Conservation (phyloP, 805 yeast species). For the Ogataea sp. region DNA sequence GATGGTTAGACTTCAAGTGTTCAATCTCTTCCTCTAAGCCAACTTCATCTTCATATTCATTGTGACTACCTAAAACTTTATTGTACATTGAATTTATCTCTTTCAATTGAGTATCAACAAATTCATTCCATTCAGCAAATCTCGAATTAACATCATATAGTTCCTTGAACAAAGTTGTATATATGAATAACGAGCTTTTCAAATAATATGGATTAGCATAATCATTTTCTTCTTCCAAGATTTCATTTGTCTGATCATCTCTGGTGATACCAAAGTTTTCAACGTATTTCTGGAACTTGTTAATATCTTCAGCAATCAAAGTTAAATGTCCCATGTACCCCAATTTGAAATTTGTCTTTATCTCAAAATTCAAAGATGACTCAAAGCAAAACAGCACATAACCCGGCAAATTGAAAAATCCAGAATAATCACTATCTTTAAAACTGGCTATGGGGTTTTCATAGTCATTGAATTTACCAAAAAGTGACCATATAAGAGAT, state of each 20-base stretch:
- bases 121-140: constrained; percentile 37
- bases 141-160: constrained; percentile 15
- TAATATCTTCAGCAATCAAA: constrained; percentile 50
- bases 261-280: constrained; percentile 26
- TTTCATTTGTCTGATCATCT: constrained; percentile 23
- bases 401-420: constrained; percentile 23
- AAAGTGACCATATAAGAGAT: constrained; percentile 27
- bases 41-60: constrained; percentile 12
- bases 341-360: constrained; percentile 33
- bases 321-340: constrained; percentile 57
- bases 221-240: constrained; percentile 20
- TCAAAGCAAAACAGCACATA: constrained; percentile 22
- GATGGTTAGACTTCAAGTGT: background rate
- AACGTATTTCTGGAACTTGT: constrained; percentile 35
- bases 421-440: constrained; percentile 16
- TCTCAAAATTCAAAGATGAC: constrained; percentile 23
- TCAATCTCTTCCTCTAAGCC: constrained; percentile 3
- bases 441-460: constrained; percentile 5
- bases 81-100: constrained; percentile 49
- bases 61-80: constrained; percentile 45
- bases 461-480: constrained; percentile 22
- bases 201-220: constrained; percentile 19
- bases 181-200: constrained; percentile 23
- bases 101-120: constrained; percentile 38
- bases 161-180: constrained; percentile 23